Percentiles rank a stretch among this genome's conserved stretches.
phyloP scores from a whole-genome alignment of 1,284 basidiomycete species.

The Fomitiporia mediterranea region DNA sequence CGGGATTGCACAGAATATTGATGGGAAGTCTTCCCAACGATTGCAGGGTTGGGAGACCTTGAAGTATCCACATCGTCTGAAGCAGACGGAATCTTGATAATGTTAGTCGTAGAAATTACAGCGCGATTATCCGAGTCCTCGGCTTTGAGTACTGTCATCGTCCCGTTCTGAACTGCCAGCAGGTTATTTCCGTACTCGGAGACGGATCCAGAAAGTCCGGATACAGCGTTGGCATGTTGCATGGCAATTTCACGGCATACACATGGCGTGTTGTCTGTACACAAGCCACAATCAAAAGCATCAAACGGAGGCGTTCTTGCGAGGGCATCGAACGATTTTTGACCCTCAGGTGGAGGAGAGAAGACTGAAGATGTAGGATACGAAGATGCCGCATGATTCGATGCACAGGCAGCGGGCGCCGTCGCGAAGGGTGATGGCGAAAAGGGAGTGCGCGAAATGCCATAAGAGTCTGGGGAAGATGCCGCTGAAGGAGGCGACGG shows the following conservation, averaged over 20 bases:
- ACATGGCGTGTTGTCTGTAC: constrained; percentile 63
- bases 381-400: constrained; percentile 30
- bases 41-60: constrained; percentile 64
- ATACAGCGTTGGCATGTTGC: constrained; percentile 31
- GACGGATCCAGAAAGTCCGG: constrained; percentile 20
- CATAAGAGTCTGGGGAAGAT: constrained; percentile 50
- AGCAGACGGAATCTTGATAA: constrained; percentile 14
- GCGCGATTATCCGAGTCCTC: constrained; percentile 18
- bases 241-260: constrained; percentile 64
- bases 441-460: constrained; percentile 41
- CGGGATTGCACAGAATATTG: constrained; percentile 74
- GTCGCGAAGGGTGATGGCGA: constrained; percentile 39
- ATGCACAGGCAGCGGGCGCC: constrained; percentile 29
- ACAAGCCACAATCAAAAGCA: constrained; percentile 62
- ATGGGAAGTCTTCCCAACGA: constrained; percentile 71
- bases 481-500: constrained; percentile 39
- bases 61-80: not conserved
- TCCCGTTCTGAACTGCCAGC: constrained; percentile 28
- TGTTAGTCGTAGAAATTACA: not conserved
- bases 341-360: not conserved
- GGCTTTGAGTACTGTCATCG: constrained; percentile 19
- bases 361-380: constrained; percentile 22
- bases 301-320: constrained; percentile 27
- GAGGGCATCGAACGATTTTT: constrained; percentile 18
- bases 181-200: constrained; percentile 27